Base-by-base conservation (phyloP, 352 stramenopile genomes). In the Thalassiosira ordinaria region DNA sequence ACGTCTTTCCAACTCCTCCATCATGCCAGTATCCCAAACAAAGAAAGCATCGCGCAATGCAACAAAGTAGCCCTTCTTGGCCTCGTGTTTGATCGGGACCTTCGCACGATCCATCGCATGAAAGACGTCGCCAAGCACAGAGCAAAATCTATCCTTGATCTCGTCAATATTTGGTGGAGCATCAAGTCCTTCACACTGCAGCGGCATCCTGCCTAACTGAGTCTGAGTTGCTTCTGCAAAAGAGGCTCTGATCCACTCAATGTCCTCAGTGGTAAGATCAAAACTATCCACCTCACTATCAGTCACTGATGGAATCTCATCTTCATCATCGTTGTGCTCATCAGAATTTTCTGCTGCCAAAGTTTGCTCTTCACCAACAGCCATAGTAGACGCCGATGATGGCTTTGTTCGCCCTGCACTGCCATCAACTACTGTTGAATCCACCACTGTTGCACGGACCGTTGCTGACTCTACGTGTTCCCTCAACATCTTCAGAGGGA, bases 51-150 rank as follows among this genome's bases (percentile, higher is more conserved):
- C 69, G 24, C 56, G 47, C 11, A 80, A 49, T 22, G 78, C 64
- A 61, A 78, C 59, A 51, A 62, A 70, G 37, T 67, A 85, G 35
- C 2, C 64, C 31, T 89, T 89, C 37, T 83, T 80, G 44, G 60
- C 59, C 26, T 85, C 70, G 52, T 87, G 82, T 13, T 70, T 47
- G 11, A 77, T 68, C 33, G 78, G 79, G 3, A 85, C 62, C n/a
- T 84, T 84, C 22, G 64, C 16, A 22, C 72, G 46, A 67, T 86
- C 69, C 62, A 86, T 84, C 14, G 56, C 49, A 69, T 88, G 81
- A 61, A 80, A 88, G n/a, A 35, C 63, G 71, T 88, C 82, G 13
- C 77, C 77, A 41, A 89, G 20, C 14, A 84, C 61, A 37, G 59
- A 39, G 18, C n/a, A 82, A 37, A 62, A 89, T 13, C 27, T 29